A percentile compares a stretch with the other conserved stretches of the same genome.
Evolutionary conservation across 139 green algal species (phyloP).

Genomic region (Chlamydomonas sp.): DNA sequence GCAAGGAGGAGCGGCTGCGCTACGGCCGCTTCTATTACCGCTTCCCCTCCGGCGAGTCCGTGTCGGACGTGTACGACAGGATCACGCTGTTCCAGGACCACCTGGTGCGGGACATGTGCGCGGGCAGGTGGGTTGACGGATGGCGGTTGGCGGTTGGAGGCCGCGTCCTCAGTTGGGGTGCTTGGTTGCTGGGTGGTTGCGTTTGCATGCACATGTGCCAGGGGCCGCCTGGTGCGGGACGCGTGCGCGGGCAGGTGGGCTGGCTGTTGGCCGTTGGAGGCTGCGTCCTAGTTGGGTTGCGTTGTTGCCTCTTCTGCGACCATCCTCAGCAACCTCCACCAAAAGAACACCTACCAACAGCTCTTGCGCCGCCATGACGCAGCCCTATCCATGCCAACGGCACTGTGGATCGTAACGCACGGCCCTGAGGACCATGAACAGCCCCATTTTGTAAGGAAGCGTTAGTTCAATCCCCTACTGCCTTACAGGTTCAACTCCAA

Average conservation of each 20-base stretch:
- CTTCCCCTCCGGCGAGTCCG: constrained; percentile 85
- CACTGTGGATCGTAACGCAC: too few species aligned
- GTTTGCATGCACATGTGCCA: too few species aligned
- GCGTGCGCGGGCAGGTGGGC: constrained; percentile 2
- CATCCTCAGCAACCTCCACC: too few species aligned
- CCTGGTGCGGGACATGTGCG: constrained; percentile 52
- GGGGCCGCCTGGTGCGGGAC: constrained; percentile 37
- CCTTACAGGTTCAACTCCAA: constrained; percentile 60
- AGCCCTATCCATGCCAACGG: too few species aligned
- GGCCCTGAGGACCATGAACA: too few species aligned
- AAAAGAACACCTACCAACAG: too few species aligned
- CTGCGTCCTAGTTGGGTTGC: too few species aligned
- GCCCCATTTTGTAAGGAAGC: neutral
- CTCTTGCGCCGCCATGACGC: too few species aligned
- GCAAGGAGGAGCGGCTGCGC: constrained; percentile 34
- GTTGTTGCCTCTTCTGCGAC: too few species aligned
- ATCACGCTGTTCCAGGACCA: constrained; percentile 82
- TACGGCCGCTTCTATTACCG: constrained; percentile 84
- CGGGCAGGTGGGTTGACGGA: neutral
- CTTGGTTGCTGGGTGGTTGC: neutral
- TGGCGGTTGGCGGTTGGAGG: too few species aligned
- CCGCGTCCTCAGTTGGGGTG: too few species aligned
- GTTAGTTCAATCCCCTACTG: neutral
- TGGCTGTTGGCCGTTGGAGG: too few species aligned
- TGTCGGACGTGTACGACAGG: constrained; percentile 88